phyloP scores from a whole-genome alignment of 129 eudicot genomes.

The Flaveria ramosissima region DNA sequence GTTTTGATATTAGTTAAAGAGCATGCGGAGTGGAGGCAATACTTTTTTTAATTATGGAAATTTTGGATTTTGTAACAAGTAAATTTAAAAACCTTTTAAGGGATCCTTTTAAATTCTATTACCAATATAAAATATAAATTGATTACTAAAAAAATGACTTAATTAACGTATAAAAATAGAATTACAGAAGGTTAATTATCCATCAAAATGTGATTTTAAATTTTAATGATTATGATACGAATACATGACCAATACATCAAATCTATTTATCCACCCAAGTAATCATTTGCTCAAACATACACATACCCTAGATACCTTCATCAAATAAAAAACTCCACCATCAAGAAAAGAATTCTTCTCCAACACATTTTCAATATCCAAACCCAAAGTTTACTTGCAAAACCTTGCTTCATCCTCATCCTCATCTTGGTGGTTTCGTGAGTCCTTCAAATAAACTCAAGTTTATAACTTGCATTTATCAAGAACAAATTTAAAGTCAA shows the following conservation, averaged over 20 bases:
- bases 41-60: too few species aligned
- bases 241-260: neutral
- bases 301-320: slow-evolving; percentile 29
- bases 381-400: slow-evolving; percentile 32
- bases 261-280: neutral
- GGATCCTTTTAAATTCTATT: neutral
- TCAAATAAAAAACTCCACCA: slow-evolving; percentile 9
- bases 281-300: slow-evolving; percentile 8
- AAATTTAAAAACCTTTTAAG: neutral
- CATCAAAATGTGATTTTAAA: neutral
- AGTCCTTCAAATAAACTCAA: slow-evolving; percentile 31
- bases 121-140: neutral
- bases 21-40: too few species aligned
- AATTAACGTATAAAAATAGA: neutral
- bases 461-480: slow-evolving; percentile 10
- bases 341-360: slow-evolving; percentile 44
- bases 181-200: neutral
- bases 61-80: too few species aligned
- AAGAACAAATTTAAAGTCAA: neutral
- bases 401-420: slow-evolving; percentile 30
- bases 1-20: too few species aligned
- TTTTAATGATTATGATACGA: neutral
- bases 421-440: neutral
- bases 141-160: neutral
- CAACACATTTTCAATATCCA: slow-evolving; percentile 35